phyloP scores from a whole-genome alignment of 139 green algal species.

The Auxenochlorella pyrenoidosa region DNA sequence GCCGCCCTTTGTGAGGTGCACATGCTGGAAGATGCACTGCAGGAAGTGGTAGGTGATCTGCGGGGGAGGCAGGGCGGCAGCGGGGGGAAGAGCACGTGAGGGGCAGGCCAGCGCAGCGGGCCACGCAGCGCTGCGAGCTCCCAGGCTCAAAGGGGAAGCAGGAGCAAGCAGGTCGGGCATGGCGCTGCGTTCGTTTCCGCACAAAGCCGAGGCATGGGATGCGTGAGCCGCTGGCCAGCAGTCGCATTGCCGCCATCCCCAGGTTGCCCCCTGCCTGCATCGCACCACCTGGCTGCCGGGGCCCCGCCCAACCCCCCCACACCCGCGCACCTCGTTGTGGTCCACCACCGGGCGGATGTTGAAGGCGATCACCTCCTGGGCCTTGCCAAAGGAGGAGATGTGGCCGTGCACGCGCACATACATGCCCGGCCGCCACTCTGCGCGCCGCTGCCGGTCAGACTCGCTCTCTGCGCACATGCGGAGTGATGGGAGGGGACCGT shows the following conservation, averaged over 20 bases:
- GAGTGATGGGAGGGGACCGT: not conserved
- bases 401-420: conserved; percentile 85
- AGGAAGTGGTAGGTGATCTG: conserved; percentile 86
- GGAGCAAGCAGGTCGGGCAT: not conserved
- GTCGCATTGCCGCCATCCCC: too few species aligned
- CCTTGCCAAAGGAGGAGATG: conserved; percentile 57
- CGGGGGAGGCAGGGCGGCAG: not conserved
- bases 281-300: too few species aligned
- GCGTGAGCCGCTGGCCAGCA: too few species aligned
- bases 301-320: too few species aligned
- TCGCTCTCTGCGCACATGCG: conserved; percentile 35
- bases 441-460: conserved; percentile 42
- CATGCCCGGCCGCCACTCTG: conserved; percentile 54
- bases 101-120: too few species aligned
- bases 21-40: conserved; percentile 80
- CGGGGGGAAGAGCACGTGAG: not conserved
- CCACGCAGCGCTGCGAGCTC: too few species aligned
- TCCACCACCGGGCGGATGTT: conserved; percentile 69
- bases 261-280: too few species aligned
- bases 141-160: too few species aligned
- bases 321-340: conserved; percentile 77
- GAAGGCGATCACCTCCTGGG: conserved; percentile 64
- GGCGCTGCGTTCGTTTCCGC: not conserved
- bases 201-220: not conserved
- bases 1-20: conserved; percentile 71